phyloP scores from a whole-genome alignment of 805 yeast genomes.

The Kregervanrija pseudodelftensis region DNA sequence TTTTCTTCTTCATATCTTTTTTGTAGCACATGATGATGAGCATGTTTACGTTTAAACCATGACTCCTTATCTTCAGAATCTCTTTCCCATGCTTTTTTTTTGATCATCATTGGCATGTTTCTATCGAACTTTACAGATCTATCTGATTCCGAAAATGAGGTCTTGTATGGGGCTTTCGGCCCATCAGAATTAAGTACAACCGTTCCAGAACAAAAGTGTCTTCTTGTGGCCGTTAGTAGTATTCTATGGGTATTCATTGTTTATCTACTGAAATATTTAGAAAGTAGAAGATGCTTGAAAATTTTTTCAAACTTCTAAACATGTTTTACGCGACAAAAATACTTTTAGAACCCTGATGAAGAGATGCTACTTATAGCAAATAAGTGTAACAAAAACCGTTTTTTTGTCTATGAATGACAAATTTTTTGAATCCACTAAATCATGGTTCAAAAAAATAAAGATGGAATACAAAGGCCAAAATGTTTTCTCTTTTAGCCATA shows the following conservation, averaged over 20 bases:
- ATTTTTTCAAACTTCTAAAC: too few species aligned
- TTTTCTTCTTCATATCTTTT: constrained; percentile 18
- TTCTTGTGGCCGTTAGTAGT: too few species aligned
- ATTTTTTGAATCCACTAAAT: neutral
- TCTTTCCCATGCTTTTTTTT: constrained; percentile 59
- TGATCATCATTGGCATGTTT: constrained; percentile 33
- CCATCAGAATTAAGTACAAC: constrained; percentile 2
- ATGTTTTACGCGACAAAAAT: too few species aligned
- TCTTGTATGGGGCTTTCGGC: constrained; percentile 25
- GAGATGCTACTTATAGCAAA: too few species aligned
- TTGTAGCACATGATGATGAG: constrained; percentile 56
- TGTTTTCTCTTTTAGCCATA: constrained; percentile 17
- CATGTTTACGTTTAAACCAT: constrained; percentile 55
- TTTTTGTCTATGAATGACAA: neutral
- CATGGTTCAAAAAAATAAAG: constrained; percentile 1
- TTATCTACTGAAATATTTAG: too few species aligned
- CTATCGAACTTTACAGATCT: constrained; percentile 30
- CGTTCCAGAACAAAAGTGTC: too few species aligned
- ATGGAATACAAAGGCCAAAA: constrained; percentile 11
- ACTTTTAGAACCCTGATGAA: too few species aligned
- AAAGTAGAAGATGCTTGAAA: too few species aligned
- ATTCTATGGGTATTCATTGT: too few species aligned
- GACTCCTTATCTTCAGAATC: constrained; percentile 54
- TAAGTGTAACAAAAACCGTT: neutral
- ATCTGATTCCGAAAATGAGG: constrained; percentile 1